phyloP scores from a whole-genome alignment of 2,329 filamentous ascomycete genomes.

The Microsporum canis region DNA sequence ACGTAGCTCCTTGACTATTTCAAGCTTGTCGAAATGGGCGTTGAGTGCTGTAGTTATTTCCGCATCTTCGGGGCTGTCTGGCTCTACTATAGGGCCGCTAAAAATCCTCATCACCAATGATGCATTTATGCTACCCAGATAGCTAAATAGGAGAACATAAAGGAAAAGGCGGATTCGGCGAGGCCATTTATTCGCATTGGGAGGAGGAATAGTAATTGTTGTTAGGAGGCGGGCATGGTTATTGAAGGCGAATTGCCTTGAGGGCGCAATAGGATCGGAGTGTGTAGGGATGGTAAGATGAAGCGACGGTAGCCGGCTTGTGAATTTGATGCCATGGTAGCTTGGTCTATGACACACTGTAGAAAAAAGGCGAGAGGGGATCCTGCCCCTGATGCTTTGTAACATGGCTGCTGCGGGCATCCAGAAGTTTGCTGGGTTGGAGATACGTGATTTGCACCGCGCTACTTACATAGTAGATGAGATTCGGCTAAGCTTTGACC shows the following conservation, averaged over 20 bases:
- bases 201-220: slow-evolving; percentile 3
- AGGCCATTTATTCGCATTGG: slow-evolving; percentile 20
- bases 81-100: slow-evolving; percentile 14
- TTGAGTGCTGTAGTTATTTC: slow-evolving; percentile 22
- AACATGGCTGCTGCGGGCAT: neutral
- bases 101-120: neutral
- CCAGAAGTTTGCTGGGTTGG: neutral
- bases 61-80: slow-evolving; percentile 27
- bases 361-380: neutral
- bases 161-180: slow-evolving; percentile 22
- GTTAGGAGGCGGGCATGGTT: slow-evolving; percentile 1
- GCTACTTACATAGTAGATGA: neutral
- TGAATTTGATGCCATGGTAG: neutral
- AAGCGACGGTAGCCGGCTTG: neutral
- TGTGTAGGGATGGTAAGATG: neutral
- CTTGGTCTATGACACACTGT: neutral
- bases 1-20: slow-evolving; percentile 30
- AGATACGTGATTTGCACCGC: neutral
- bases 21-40: slow-evolving; percentile 24
- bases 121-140: slow-evolving; percentile 17
- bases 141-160: slow-evolving; percentile 27
- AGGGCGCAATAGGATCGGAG: neutral
- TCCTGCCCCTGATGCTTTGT: neutral
- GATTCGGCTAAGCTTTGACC: neutral
- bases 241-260: neutral